phyloP scores from a whole-genome alignment of 1,284 basidiomycete genomes.

The Phenoliferia sp. region DNA sequence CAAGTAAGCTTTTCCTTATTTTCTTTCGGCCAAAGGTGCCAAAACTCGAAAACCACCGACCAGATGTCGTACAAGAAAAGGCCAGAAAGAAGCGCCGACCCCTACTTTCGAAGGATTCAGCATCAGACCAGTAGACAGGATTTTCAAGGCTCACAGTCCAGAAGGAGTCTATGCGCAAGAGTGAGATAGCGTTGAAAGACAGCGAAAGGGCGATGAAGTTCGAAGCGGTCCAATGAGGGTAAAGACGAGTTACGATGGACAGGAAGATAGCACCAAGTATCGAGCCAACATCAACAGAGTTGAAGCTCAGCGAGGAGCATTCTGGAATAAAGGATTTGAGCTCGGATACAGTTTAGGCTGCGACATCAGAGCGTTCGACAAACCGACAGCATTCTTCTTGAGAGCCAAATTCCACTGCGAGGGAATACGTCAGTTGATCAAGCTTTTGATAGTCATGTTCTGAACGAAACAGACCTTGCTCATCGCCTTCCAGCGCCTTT shows the following conservation, averaged over 20 bases:
- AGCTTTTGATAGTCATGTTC: neutral
- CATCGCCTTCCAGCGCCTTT: constrained; percentile 37
- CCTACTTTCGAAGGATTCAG: constrained; percentile 39
- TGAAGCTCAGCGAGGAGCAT: too few relatives aligned
- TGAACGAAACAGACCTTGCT: constrained; percentile 55
- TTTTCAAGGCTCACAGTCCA: constrained; percentile 49
- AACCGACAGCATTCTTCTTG: neutral
- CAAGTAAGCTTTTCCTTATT: constrained; percentile 39
- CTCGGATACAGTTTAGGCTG: neutral
- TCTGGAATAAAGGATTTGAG: neutral
- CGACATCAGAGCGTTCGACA: neutral
- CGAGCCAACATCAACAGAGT: neutral
- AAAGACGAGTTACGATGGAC: constrained; percentile 18
- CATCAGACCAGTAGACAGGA: neutral
- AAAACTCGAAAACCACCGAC: constrained; percentile 49
- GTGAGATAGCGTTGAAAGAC: constrained; percentile 70
- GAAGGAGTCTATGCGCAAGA: constrained; percentile 87
- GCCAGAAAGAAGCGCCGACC: constrained; percentile 69
- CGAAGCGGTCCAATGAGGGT: constrained; percentile 49
- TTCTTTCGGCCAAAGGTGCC: too few relatives aligned
- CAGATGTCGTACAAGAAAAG: constrained; percentile 86
- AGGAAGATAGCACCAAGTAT: constrained; percentile 11
- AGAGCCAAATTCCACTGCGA: constrained; percentile 12
- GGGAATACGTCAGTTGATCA: constrained; percentile 5
- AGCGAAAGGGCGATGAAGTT: constrained; percentile 81